phyloP scores from a whole-genome alignment of 495 filamentous ascomycete genomes.

The Chaetomium fimeti region DNA sequence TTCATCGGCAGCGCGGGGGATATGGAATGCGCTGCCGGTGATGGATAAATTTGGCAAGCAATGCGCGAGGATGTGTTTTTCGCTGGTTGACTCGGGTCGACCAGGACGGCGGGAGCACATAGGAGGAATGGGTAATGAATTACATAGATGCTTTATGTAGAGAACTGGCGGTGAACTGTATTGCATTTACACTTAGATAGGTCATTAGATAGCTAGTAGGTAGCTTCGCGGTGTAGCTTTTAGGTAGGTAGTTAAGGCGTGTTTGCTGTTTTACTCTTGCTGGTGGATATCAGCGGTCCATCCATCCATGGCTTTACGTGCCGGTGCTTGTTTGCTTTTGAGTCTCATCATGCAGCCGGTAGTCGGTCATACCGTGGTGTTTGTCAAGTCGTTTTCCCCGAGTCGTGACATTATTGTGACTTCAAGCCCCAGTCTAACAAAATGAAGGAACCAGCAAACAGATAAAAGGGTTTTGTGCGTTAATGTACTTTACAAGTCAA shows the following conservation, averaged over 20 bases:
- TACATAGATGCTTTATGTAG: constrained; percentile 10
- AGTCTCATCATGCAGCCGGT: too few relatives aligned
- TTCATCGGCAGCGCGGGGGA: background rate
- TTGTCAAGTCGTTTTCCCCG: too few relatives aligned
- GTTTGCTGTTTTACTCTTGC: background rate
- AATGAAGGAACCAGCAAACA: too few relatives aligned
- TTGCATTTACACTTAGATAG: constrained; percentile 21
- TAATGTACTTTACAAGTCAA: too few relatives aligned
- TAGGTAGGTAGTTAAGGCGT: background rate
- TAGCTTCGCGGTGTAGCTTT: constrained; percentile 9
- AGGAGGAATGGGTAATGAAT: background rate
- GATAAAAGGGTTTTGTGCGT: too few relatives aligned
- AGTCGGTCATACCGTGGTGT: too few relatives aligned
- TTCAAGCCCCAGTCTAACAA: too few relatives aligned
- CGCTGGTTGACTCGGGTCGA: background rate
- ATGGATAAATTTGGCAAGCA: background rate
- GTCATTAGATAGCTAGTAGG: constrained; percentile 22
- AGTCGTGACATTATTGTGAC: too few relatives aligned
- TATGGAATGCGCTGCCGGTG: too few relatives aligned
- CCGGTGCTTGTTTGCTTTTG: too few relatives aligned
- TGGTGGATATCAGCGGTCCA: too few relatives aligned
- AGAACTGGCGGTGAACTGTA: constrained; percentile 4
- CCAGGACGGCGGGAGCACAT: background rate
- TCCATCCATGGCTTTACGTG: too few relatives aligned
- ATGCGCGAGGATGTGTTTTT: background rate